A percentile compares a stretch with the other conserved stretches of the same genome.
These are phyloP conservation scores for Penicillium canescens DNA, from an alignment of 495 filamentous ascomycete genomes.

Conservation along the genomic window DNA sequence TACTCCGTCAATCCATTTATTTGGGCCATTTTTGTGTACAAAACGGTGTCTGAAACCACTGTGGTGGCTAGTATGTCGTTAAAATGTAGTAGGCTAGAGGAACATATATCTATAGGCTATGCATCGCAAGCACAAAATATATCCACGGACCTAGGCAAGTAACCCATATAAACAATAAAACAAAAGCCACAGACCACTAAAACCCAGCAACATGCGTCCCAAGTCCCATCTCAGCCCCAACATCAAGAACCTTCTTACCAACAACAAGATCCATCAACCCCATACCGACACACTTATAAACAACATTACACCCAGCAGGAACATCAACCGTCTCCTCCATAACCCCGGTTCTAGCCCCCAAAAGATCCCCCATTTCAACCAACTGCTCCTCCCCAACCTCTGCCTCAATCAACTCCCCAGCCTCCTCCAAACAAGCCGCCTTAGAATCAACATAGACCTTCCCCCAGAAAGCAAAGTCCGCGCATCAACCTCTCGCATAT, in stretches of 20 bases:
- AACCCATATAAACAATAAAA: background rate
- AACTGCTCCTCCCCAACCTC: constrained; percentile 65
- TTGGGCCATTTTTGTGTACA: no score
- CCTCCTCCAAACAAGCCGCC: constrained; percentile 77
- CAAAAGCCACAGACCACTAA: constrained; percentile 27
- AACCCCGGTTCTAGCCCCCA: constrained; percentile 48
- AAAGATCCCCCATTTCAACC: constrained; percentile 81
- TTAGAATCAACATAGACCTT: constrained; percentile 81
- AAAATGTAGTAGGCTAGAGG: no score
- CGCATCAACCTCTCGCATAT: constrained; percentile 84
- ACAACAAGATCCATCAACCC: constrained; percentile 50
- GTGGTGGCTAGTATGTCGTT: no score
- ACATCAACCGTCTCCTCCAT: constrained; percentile 18
- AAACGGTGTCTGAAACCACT: no score
- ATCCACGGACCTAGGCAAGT: no score
- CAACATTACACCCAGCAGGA: constrained; percentile 64
- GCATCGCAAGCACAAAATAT: no score
- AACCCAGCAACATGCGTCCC: constrained; percentile 72
- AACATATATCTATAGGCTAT: no score
- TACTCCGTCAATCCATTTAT: no score
- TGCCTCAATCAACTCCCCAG: constrained; percentile 84
- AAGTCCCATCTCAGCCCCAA: constrained; percentile 68
- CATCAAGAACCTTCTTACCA: constrained; percentile 69
- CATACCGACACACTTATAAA: constrained; percentile 49
- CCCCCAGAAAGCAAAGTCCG: constrained; percentile 73